phyloP scores from a whole-genome alignment of 2,329 filamentous ascomycete genomes.

The Sporothrix luriei region DNA sequence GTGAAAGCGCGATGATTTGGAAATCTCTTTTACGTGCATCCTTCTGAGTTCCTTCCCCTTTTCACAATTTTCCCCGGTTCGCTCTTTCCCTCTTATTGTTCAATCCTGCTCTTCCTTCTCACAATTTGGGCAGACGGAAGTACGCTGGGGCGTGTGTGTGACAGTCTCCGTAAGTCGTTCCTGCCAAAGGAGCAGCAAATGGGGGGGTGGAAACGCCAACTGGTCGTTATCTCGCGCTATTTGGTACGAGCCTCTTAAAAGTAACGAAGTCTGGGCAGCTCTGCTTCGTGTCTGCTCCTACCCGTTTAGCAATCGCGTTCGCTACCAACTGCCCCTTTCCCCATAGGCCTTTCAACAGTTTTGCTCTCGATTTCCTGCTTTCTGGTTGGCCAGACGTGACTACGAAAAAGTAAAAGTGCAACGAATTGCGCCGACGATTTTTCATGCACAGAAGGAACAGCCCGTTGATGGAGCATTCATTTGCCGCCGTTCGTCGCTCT shows the following conservation, averaged over 20 bases:
- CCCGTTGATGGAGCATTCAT: conserved; percentile 1
- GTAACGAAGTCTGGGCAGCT: not conserved
- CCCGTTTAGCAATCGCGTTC: not conserved
- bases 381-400: conserved; percentile 21
- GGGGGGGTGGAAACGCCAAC: conserved; percentile 22
- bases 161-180: conserved; percentile 24
- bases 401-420: not conserved
- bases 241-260: not conserved
- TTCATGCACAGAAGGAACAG: not conserved
- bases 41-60: conserved; percentile 5
- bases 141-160: conserved; percentile 17
- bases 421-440: conserved; percentile 6
- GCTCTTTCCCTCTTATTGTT: conserved; percentile 20
- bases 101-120: conserved; percentile 14
- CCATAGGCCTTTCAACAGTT: not conserved
- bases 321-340: not conserved
- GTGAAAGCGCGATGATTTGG: conserved; percentile 22
- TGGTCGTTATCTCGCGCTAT: conserved; percentile 29
- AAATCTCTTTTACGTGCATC: not conserved
- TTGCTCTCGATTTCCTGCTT: not conserved
- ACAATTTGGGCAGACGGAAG: conserved; percentile 21
- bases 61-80: not conserved
- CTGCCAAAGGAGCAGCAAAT: conserved; percentile 12
- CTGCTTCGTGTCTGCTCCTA: not conserved
- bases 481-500: not conserved